phyloP scores from a whole-genome alignment of 1,284 basidiomycete genomes.

The Austroboletus niveus region DNA sequence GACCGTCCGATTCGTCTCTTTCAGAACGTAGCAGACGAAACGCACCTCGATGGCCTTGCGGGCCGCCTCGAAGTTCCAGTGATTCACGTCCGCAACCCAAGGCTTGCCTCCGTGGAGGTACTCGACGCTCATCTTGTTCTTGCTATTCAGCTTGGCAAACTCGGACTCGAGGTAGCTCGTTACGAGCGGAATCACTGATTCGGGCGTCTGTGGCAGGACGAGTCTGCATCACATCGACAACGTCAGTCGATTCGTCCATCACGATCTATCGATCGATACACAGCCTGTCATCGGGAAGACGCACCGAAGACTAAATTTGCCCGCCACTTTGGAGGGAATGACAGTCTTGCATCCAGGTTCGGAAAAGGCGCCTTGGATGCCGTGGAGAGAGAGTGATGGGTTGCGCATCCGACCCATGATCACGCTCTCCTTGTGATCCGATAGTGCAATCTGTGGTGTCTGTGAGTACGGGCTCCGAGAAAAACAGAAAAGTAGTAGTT shows the following conservation, averaged over 20 bases:
- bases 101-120: constrained; percentile 82
- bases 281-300: constrained; percentile 26
- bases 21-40: not conserved
- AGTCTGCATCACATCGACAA: constrained; percentile 43
- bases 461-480: not conserved
- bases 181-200: constrained; percentile 71
- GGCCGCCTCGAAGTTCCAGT: constrained; percentile 97
- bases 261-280: constrained; percentile 3
- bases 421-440: constrained; percentile 78
- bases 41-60: constrained; percentile 74
- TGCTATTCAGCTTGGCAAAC: constrained; percentile 81
- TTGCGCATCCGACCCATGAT: constrained; percentile 90
- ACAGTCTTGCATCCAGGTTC: constrained; percentile 91
- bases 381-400: constrained; percentile 91
- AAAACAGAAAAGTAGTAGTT: not conserved
- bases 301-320: constrained; percentile 92
- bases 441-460: constrained; percentile 54
- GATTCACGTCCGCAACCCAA: constrained; percentile 83
- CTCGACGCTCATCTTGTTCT: constrained; percentile 75
- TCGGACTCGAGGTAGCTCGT: constrained; percentile 70
- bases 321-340: constrained; percentile 87
- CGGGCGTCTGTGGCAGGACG: constrained; percentile 88
- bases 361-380: constrained; percentile 96
- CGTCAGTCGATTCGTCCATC: not conserved
- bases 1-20: not conserved